Evolutionary conservation across 441 rosid species (phyloP).

Genomic region (Hura crepitans): DNA sequence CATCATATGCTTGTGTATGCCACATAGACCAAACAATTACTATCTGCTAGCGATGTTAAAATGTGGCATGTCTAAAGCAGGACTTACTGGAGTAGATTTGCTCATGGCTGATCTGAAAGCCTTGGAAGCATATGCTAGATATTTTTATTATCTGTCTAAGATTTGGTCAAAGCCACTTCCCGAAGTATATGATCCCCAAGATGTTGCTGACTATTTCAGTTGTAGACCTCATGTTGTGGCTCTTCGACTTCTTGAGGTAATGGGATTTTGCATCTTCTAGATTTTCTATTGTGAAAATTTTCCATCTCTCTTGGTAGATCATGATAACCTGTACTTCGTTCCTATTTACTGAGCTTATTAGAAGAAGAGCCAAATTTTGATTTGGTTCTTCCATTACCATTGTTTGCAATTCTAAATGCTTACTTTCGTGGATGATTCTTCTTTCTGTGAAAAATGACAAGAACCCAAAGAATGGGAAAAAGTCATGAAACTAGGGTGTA

Average conservation of each 20-base stretch:
- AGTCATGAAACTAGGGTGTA: background rate
- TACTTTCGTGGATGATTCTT: background rate
- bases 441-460: background rate
- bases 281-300: background rate
- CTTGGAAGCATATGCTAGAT: conserved; percentile 65
- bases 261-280: background rate
- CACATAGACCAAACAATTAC: background rate
- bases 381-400: background rate
- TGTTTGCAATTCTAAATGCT: background rate
- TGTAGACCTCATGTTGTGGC: conserved; percentile 89
- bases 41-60: conserved; percentile 1
- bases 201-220: conserved; percentile 68
- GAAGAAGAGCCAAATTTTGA: background rate
- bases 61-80: conserved; percentile 35
- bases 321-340: background rate
- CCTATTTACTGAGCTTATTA: background rate
- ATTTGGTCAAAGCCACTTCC: conserved; percentile 92
- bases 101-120: conserved; percentile 89
- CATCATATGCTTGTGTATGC: background rate
- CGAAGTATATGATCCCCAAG: conserved; percentile 69
- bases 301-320: background rate
- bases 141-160: conserved; percentile 58
- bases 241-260: conserved; percentile 89
- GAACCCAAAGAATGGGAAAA: background rate
- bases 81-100: conserved; percentile 75